Conservation (phyloP, 192 early-diverging fungal species). For the Cetraspora pellucida region DNA sequence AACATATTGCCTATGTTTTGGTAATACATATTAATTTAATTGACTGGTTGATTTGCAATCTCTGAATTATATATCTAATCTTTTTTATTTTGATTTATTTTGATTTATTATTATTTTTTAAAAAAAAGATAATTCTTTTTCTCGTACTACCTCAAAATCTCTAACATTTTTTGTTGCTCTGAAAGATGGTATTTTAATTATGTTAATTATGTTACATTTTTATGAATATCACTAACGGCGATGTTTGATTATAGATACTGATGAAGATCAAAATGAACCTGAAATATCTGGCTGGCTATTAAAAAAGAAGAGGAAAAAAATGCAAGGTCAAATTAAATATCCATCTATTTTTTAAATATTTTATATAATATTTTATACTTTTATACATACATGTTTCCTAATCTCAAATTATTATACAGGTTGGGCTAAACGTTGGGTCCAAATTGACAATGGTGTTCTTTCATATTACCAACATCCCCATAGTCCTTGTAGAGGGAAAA, state of each 20-base stretch:
- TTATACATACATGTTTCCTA: not conserved
- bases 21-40: conserved; percentile 45
- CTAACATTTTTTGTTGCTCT: conserved; percentile 61
- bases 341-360: not conserved
- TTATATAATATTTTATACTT: not conserved
- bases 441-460: conserved; percentile 75
- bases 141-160: conserved; percentile 57
- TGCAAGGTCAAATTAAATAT: conserved; percentile 51
- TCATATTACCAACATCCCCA: conserved; percentile 78
- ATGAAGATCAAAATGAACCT: conserved; percentile 18
- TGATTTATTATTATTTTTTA: not conserved
- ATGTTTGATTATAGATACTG: not conserved
- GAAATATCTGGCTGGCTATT: conserved; percentile 60
- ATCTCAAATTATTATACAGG: conserved; percentile 47
- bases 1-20: conserved; percentile 74
- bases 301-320: conserved; percentile 65
- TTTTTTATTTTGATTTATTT: not conserved
- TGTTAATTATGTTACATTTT: not conserved
- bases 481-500: conserved; percentile 64
- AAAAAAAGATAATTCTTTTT: conserved; percentile 62
- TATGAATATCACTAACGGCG: not conserved
- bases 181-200: conserved; percentile 39
- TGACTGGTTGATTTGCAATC: no score
- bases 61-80: not conserved
- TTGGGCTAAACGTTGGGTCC: conserved; percentile 89